These are phyloP conservation scores for Aspergillus puulaauensis DNA, from an alignment of 2,329 filamentous ascomycete species.

Conservation along the genomic window DNA sequence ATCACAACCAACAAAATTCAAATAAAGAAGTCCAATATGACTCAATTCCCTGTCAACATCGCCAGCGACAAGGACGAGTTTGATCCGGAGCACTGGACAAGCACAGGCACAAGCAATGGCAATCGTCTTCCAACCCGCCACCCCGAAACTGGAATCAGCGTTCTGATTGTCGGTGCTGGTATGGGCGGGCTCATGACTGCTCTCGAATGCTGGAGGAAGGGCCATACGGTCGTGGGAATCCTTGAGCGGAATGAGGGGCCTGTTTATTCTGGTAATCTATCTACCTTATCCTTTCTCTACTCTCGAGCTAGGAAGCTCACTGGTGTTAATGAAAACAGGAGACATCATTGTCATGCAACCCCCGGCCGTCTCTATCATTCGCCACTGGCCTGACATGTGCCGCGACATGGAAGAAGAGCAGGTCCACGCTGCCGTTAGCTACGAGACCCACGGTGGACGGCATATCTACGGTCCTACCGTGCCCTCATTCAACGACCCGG, in stretches of 20 bases:
- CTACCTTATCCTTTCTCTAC: no score
- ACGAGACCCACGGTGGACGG: slow-evolving; percentile 7
- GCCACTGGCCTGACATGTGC: slow-evolving; percentile 14
- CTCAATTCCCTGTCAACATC: background rate
- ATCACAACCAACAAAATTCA: background rate
- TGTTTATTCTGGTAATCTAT: slow-evolving; percentile 5
- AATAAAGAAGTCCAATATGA: background rate
- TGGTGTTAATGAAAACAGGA: background rate
- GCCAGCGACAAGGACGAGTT: background rate
- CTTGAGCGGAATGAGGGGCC: slow-evolving; percentile 19
- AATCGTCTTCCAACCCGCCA: slow-evolving; percentile 7
- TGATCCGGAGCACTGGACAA: background rate
- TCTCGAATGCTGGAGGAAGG: slow-evolving; percentile 30
- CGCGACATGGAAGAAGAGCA: slow-evolving; percentile 12
- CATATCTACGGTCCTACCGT: slow-evolving; percentile 11
- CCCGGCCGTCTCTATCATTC: slow-evolving; percentile 10
- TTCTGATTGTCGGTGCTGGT: slow-evolving; percentile 28
- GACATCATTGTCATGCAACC: slow-evolving; percentile 14
- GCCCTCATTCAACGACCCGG: slow-evolving; percentile 9
- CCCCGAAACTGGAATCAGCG: slow-evolving; percentile 18
- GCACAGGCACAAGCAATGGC: background rate
- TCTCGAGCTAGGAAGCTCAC: background rate
- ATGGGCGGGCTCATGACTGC: slow-evolving; percentile 26
- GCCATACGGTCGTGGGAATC: slow-evolving; percentile 25
- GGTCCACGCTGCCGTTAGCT: slow-evolving; percentile 7